Evolutionary conservation across 208 protist genomes (phyloP), one percentile per base, ranked within the genome.

Genomic region (Trypanosoma melophagium): DNA sequence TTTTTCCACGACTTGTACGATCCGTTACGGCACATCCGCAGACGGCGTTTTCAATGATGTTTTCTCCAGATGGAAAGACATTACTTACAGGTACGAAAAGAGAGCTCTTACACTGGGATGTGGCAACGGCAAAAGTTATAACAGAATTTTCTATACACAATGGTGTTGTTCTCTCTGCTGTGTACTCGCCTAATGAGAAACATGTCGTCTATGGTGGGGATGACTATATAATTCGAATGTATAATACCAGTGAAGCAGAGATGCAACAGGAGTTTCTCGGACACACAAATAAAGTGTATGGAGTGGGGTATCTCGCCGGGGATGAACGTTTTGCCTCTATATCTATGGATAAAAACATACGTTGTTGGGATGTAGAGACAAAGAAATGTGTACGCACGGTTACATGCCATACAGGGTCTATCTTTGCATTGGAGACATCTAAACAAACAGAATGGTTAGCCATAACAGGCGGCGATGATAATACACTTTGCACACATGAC

Each of bases 251-350:
- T 7, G 21, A 44, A 1, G 14, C 52, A 5, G 19, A 28, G 14
- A 52, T 67, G 4, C 0, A 67, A 14, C n/a, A 54, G 13, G 25
- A 44, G 16, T 77, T 86, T n/a, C 52, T 3, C 2, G 86, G 79
- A 24, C 86, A 92, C 70, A 74, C 50, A 22, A 66, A 79, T 56
- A 92, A 86, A 58, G 74, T 92, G 28, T 92, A 88, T 67, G 79
- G 75, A 17, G 72, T 74, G 3, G 83, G 53, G 25, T 72, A 86
- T 22, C 57, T 79, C 24, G 53, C 73, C 1, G 71, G 73, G 21
- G 78, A 84, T 10, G 17, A n/a, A 16, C 63, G 71, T 35, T 63
- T 74, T n/a, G 75, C 68, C 14, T 85, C 87, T 7, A 77, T 62
- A 2, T 77, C 79, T 38, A 93, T 93, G 83, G 87, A 93, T 56